phyloP scores from a whole-genome alignment of 2,329 filamentous ascomycete species.

The Tolypocladium paradoxum region DNA sequence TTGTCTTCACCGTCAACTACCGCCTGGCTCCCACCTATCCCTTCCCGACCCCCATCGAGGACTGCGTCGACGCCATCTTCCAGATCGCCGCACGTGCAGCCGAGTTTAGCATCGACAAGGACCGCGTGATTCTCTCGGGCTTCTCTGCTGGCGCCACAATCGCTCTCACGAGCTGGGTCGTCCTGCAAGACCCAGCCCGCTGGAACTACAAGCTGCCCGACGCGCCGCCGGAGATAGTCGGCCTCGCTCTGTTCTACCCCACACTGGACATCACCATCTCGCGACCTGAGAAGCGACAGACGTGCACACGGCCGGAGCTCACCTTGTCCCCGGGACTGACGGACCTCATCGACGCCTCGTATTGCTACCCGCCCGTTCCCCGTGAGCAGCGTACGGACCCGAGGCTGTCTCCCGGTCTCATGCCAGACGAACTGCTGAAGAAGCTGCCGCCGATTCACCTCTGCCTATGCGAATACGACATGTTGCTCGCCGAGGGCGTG shows the following conservation, averaged over 20 bases:
- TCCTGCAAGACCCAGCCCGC: slow-evolving; percentile 31
- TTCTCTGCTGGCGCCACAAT: slow-evolving; percentile 54
- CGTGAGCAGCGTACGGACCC: slow-evolving; percentile 37
- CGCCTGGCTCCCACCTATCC: slow-evolving; percentile 55
- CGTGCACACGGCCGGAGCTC: slow-evolving; percentile 42
- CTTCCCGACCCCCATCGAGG: slow-evolving; percentile 54
- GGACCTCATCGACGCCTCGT: slow-evolving; percentile 52
- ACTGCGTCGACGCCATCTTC: slow-evolving; percentile 53
- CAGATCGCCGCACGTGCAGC: slow-evolving; percentile 46
- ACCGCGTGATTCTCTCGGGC: slow-evolving; percentile 47
- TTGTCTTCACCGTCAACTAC: slow-evolving; percentile 57
- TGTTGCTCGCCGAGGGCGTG: slow-evolving; percentile 51
- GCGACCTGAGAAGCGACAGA: slow-evolving; percentile 43
- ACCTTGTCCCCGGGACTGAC: slow-evolving; percentile 48
- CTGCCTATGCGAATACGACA: slow-evolving; percentile 54
- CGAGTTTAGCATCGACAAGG: slow-evolving; percentile 46
- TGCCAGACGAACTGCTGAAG: slow-evolving; percentile 39
- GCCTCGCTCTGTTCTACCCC: slow-evolving; percentile 51
- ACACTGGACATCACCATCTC: slow-evolving; percentile 49
- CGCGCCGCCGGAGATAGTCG: slow-evolving; percentile 35
- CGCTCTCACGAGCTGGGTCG: slow-evolving; percentile 35
- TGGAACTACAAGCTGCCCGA: slow-evolving; percentile 26
- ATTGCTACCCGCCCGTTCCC: slow-evolving; percentile 42
- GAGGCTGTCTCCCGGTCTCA: slow-evolving; percentile 47
- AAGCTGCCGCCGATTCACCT: slow-evolving; percentile 44